Evolutionary conservation across 1,284 basidiomycete genomes (phyloP).

Genomic region (Cutaneotrichosporon cyanovorans): DNA sequence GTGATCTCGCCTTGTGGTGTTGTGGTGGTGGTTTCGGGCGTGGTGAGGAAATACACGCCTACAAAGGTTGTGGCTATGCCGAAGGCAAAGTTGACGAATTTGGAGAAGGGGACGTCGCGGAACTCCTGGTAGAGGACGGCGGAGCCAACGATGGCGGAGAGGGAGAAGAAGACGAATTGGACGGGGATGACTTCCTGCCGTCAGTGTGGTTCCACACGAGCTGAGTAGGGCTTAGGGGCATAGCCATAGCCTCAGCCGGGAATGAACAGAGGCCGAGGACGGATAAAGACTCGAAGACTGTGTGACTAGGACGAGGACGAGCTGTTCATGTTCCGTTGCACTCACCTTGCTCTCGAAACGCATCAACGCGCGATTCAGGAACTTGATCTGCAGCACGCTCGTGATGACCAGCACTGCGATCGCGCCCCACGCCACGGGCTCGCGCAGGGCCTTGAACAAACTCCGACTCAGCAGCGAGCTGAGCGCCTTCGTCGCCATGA

Average conservation of each 20-base stretch:
- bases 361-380: constrained; percentile 82
- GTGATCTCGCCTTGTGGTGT: neutral
- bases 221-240: too few species aligned
- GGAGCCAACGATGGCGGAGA: constrained; percentile 74
- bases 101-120: constrained; percentile 65
- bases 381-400: constrained; percentile 81
- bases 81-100: constrained; percentile 55
- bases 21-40: constrained; percentile 31
- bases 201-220: too few species aligned
- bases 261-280: too few species aligned
- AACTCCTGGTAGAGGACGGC: constrained; percentile 93
- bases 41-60: constrained; percentile 60
- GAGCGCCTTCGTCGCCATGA: constrained; percentile 89
- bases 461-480: constrained; percentile 61
- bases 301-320: too few species aligned
- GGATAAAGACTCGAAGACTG: neutral
- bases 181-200: constrained; percentile 64
- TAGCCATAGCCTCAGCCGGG: too few species aligned
- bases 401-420: constrained; percentile 65
- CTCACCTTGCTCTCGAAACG: constrained; percentile 72
- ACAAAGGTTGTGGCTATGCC: constrained; percentile 41
- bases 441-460: constrained; percentile 64
- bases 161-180: constrained; percentile 74
- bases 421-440: constrained; percentile 71
- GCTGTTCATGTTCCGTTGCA: too few species aligned